Evolutionary conservation across 176 grass and related monocot genomes (phyloP), one percentile per base, ranked within the genome.

Genomic region (Oryza meridionalis): DNA sequence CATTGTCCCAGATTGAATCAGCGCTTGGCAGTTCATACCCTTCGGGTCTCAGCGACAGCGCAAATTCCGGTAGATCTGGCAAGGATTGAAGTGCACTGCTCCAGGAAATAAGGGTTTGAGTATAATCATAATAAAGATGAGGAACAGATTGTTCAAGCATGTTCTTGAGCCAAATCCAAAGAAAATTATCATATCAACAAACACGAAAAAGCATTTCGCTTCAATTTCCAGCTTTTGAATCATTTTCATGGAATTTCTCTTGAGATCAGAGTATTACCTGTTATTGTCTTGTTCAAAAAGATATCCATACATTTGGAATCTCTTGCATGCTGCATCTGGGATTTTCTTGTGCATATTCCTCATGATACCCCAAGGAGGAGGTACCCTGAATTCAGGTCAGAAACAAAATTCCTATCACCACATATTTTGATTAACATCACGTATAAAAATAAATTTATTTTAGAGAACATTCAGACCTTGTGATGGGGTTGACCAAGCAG

Each of bases 301-400:
- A 88, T 92, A 82, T 11, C 89, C 79, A 3, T 99, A 91, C 71
- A 90, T 91, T 77, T 99, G 91, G 21, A 87, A 94, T 84, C 93
- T 95, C 75, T 92, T 98, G 70, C 77, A 64, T 1, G 87, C 89
- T 1, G 90, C 84, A 88, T 96, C 91, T 65, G 96, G 96, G 77
- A 96, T 94, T 92, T 96, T 98, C 78, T 90, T 94, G 59, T 92
- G 89, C 86, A 99, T 92, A 63, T 94, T 93, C 71, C 92, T 99
- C 96, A 96, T 96, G 49, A 99, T 86, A 63, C 93, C 96, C 96
- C 93, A 98, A 46, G 93, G 46, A 47, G 89, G 89, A 72, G 93
- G 96, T 25, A 92, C 89, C 84, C 96, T 98, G 69, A 35, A 46
- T 86, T 44, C 47, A 86, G n/a, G 51, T 43, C 42, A 73, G 81